phyloP scores from a whole-genome alignment of 1,284 basidiomycete species.

The Leccinum huronense region DNA sequence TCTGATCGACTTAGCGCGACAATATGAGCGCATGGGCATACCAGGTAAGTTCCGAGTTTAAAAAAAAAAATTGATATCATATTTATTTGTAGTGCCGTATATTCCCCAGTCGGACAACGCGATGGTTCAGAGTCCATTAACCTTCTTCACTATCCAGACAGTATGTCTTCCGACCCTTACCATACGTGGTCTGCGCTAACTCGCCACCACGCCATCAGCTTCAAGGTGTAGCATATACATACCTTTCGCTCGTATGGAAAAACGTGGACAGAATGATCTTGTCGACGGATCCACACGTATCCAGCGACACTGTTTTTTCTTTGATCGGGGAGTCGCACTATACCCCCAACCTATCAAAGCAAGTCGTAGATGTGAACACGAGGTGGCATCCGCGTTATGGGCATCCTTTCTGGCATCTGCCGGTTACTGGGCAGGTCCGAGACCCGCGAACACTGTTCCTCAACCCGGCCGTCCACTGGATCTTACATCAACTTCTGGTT shows the following conservation, averaged over 20 bases:
- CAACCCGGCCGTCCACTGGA: not conserved
- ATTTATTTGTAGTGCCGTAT: too few species aligned
- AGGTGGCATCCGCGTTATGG: not conserved
- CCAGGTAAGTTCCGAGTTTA: too few species aligned
- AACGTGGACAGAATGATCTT: not conserved
- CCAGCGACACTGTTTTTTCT: not conserved
- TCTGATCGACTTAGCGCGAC: too few species aligned
- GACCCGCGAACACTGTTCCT: not conserved
- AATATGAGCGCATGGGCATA: too few species aligned
- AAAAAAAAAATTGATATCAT: too few species aligned
- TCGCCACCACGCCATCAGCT: not conserved
- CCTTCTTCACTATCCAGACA: not conserved
- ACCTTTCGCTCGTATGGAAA: not conserved
- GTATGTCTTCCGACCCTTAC: not conserved
- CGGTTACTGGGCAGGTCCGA: not conserved
- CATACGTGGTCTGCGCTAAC: not conserved
- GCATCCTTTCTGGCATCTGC: not conserved
- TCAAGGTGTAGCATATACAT: not conserved
- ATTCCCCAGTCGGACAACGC: too few species aligned
- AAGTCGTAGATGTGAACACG: not conserved
- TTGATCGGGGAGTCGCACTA: not conserved
- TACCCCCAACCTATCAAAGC: not conserved
- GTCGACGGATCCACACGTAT: not conserved
- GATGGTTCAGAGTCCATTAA: too few species aligned
- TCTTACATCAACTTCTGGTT: not conserved